Evolutionary conservation across 192 early-diverging fungal genomes (phyloP).

Genomic region (Chytriomyces confervae): DNA sequence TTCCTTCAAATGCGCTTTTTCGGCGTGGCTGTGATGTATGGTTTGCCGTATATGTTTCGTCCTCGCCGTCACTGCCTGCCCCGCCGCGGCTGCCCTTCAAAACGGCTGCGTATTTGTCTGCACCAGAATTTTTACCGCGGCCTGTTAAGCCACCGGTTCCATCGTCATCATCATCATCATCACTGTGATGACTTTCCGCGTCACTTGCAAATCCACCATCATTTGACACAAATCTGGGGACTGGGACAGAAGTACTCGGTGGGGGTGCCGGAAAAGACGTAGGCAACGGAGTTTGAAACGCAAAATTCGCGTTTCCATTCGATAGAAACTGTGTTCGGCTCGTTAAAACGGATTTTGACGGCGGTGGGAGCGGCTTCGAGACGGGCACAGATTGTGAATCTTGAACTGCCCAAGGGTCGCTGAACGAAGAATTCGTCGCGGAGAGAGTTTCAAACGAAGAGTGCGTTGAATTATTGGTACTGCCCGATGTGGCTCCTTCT

Average conservation of each 20-base stretch:
- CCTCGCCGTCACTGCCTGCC: background rate
- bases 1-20: background rate
- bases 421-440: background rate
- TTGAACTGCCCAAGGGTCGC: conserved; percentile 20
- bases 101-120: conserved; percentile 23
- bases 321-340: background rate
- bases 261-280: background rate
- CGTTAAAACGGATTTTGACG: background rate
- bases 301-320: background rate
- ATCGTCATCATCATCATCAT: conserved; percentile 14
- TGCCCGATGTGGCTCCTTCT: background rate
- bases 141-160: background rate
- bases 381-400: background rate
- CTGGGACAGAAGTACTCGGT: background rate
- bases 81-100: background rate
- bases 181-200: background rate
- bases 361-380: background rate
- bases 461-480: background rate
- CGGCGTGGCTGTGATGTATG: background rate
- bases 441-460: background rate
- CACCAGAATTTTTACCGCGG: background rate
- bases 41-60: background rate
- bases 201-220: background rate
- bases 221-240: background rate
- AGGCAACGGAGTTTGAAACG: background rate